Evolutionary conservation across 2,329 filamentous ascomycete genomes (phyloP), one percentile per base, ranked within the genome.

Genomic region (Teratosphaeria pseudoeucalypti): DNA sequence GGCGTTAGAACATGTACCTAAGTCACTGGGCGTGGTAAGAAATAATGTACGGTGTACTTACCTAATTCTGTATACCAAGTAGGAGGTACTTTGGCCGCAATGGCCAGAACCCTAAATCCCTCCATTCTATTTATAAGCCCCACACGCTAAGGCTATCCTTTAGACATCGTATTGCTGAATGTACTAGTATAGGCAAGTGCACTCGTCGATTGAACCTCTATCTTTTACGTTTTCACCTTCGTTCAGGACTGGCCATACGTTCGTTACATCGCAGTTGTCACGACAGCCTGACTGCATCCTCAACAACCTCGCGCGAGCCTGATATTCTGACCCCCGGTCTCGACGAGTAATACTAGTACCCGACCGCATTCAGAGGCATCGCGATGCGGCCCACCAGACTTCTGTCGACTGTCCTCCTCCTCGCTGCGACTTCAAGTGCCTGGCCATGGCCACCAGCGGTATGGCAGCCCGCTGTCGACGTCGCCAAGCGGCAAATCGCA

Each of bases 331-430:
- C 37, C 43, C 1, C 43, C 43, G n/a, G 43, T 49, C 43, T 49
- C 43, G 19, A 49, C 43, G 5, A 49, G 43, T n/a, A 49, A 19
- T n/a, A 49, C 43, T n/a, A 49, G 7, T n/a, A 49, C 43, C 43
- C n/a, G 43, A 49, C 11, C 43, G 19, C 43, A 49, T 6, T 49
- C 43, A 23, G 43, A 55, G 52, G 27, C 58, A 59, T 65, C 65
- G 65, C 62, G 52, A 74, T 74, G 72, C 69, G 71, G 63, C 66
- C 71, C 49, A 64, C 69, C 39, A 62, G 66, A 54, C 54, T 73
- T 54, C 61, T 73, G 54, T 65, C 72, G 34, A 62, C 70, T 49
- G 63, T 67, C 54, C 62, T 71, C 57, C 63, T 72, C 32, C 64
- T 72, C 61, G 64, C 70, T 26, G 62, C 70, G 37, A 62, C 70